Conservation (phyloP, 2,329 filamentous ascomycete species). For the Phoma sp. region DNA sequence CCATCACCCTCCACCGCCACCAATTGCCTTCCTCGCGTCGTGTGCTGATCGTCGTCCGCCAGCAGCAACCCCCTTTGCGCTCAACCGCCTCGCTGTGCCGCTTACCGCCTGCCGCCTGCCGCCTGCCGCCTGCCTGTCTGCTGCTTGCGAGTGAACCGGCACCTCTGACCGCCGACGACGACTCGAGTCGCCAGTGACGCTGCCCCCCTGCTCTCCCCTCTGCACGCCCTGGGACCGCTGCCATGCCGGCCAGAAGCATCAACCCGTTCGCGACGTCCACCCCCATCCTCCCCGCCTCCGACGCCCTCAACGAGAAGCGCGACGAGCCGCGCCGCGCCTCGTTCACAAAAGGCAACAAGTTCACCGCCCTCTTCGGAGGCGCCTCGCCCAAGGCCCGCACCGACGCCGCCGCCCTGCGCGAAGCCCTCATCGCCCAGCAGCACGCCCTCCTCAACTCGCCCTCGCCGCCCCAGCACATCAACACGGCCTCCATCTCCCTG, state of each 20-base stretch:
- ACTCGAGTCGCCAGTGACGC: background rate
- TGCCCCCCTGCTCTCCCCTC: background rate
- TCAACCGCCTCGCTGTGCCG: background rate
- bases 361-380: conserved; percentile 84
- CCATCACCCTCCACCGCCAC: background rate
- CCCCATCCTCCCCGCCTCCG: conserved; percentile 58
- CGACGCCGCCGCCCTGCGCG: conserved; percentile 68
- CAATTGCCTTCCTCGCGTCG: conserved; percentile 13
- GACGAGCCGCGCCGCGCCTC: conserved; percentile 56
- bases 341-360: conserved; percentile 68
- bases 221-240: conserved; percentile 24
- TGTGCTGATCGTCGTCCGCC: conserved; percentile 12
- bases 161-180: conserved; percentile 8
- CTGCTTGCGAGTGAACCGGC: background rate
- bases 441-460: conserved; percentile 68
- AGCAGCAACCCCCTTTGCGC: conserved; percentile 4
- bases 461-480: conserved; percentile 65
- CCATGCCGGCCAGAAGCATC: conserved; percentile 69
- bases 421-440: conserved; percentile 66
- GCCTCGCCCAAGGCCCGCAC: conserved; percentile 76
- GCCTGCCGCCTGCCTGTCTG: background rate
- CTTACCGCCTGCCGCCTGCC: background rate
- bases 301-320: conserved; percentile 62
- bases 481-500: conserved; percentile 75
- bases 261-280: conserved; percentile 64